Evolutionary conservation across 306 rosid genomes (phyloP).

Genomic region (Crataegus laevigata): DNA sequence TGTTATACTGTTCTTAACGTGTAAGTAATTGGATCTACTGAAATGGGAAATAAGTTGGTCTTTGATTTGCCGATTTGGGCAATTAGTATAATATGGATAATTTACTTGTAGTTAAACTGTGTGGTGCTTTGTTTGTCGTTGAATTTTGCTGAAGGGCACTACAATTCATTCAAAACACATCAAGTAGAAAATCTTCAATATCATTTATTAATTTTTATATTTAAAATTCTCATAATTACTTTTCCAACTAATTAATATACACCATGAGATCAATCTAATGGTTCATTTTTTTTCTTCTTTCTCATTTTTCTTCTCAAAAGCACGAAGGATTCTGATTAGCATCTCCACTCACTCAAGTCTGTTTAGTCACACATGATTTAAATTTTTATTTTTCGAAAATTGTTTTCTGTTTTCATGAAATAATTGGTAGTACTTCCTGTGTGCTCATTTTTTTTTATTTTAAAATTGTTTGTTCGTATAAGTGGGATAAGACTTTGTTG

Average conservation of each 20-base stretch:
- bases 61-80: neutral
- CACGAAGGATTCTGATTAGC: slow-evolving; percentile 17
- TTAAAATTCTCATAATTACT: no score
- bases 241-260: no score
- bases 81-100: neutral
- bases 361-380: slow-evolving; percentile 32
- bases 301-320: neutral
- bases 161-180: no score
- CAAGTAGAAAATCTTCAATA: no score
- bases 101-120: neutral
- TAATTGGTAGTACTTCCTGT: neutral
- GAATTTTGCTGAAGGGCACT: no score
- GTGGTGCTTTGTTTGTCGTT: no score
- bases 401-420: slow-evolving; percentile 1
- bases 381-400: neutral
- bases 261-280: no score
- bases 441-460: no score
- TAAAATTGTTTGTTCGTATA: neutral
- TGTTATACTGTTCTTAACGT: neutral
- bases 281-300: no score
- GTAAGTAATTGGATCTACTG: neutral
- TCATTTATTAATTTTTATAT: no score
- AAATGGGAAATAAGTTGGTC: neutral
- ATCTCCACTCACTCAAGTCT: slow-evolving; percentile 22
- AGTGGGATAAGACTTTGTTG: no score